These are phyloP conservation scores for Medicago lupulina DNA, from an alignment of 306 rosid species.

Conservation along the genomic window DNA sequence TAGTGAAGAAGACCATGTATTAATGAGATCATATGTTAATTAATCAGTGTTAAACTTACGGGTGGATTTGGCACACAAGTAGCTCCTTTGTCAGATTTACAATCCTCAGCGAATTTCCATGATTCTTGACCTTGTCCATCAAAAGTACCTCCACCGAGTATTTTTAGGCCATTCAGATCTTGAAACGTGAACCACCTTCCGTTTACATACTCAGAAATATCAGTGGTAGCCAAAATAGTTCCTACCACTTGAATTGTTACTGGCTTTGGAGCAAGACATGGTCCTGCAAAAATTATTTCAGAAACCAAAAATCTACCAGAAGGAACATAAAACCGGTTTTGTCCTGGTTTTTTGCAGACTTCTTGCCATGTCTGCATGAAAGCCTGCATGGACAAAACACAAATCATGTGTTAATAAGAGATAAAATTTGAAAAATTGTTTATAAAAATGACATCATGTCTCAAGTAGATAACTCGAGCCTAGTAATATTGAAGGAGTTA, in stretches of 20 bases:
- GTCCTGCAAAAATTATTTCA: conserved; percentile 64
- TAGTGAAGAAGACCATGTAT: neutral
- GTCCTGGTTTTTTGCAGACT: conserved; percentile 51
- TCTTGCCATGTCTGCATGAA: conserved; percentile 72
- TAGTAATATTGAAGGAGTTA: too few relatives aligned
- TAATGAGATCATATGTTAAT: neutral
- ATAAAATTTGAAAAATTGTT: neutral
- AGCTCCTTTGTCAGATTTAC: conserved; percentile 12
- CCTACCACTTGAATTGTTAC: conserved; percentile 65
- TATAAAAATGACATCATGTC: too few relatives aligned
- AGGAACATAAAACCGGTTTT: conserved; percentile 59
- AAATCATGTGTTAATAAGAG: neutral
- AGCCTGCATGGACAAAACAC: conserved; percentile 48
- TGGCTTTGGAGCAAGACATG: conserved; percentile 56
- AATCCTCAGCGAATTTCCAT: conserved; percentile 57
- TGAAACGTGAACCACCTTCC: conserved; percentile 69
- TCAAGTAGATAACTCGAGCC: too few relatives aligned
- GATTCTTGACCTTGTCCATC: conserved; percentile 66
- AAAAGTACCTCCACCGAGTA: conserved; percentile 71
- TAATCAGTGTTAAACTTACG: conserved; percentile 49
- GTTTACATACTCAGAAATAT: conserved; percentile 50
- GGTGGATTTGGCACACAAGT: conserved; percentile 58
- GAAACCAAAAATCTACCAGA: conserved; percentile 57
- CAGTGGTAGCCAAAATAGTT: conserved; percentile 57
- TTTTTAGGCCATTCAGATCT: conserved; percentile 50